Evolutionary conservation across 257 asterid species (phyloP).

Genomic region (Solanum peruvianum): DNA sequence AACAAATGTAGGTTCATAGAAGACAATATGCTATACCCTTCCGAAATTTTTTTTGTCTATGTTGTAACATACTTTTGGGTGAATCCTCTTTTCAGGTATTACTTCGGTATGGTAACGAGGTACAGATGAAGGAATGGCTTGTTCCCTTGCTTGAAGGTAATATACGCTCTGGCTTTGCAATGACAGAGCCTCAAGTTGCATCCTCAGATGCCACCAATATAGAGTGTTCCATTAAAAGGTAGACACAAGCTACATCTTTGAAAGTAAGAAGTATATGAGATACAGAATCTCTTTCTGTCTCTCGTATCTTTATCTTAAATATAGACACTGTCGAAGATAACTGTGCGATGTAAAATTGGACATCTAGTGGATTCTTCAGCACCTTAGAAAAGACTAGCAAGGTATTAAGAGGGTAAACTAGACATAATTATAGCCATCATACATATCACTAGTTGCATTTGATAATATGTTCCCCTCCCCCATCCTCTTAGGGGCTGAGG

Average conservation of each 20-base stretch:
- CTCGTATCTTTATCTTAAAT: background rate
- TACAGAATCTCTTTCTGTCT: background rate
- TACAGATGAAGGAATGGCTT: slow-evolving; percentile 74
- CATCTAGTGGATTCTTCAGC: background rate
- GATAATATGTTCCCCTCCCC: background rate
- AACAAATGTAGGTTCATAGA: background rate
- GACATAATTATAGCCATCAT: background rate
- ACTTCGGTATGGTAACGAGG: slow-evolving; percentile 80
- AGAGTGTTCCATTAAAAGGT: slow-evolving; percentile 92
- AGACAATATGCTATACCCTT: background rate
- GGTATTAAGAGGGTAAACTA: background rate
- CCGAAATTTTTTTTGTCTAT: background rate
- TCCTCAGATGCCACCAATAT: slow-evolving; percentile 97
- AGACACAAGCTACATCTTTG: background rate
- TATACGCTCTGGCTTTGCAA: slow-evolving; percentile 90
- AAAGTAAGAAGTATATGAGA: background rate
- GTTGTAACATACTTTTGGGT: background rate
- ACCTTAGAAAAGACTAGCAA: background rate
- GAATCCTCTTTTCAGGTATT: slow-evolving; percentile 40
- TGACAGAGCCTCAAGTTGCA: slow-evolving; percentile 98
- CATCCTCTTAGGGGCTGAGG: background rate
- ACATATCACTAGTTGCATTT: background rate
- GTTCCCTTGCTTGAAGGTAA: slow-evolving; percentile 87
- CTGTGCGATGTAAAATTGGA: background rate
- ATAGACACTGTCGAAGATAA: background rate